Conservation (phyloP, 352 stramenopile genomes). For the Pythium dissimile region DNA sequence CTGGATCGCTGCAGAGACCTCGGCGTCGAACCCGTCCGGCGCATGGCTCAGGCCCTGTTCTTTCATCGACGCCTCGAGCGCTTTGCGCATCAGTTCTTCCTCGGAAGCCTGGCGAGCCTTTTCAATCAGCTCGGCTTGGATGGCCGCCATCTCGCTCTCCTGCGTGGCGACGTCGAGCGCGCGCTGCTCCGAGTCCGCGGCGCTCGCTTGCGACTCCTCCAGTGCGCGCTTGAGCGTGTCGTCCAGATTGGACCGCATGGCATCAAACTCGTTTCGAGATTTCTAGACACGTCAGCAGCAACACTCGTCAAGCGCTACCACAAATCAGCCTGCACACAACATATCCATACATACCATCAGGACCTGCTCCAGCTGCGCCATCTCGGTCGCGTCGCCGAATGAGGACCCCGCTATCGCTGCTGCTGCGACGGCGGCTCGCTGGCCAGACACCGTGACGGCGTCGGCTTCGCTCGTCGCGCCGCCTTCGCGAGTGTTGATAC, state of each 20-base stretch:
- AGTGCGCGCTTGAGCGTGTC: constrained; percentile 69
- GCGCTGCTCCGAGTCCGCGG: constrained; percentile 27
- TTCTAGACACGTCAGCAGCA: constrained; percentile 31
- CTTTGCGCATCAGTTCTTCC: constrained; percentile 67
- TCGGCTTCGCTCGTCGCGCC: constrained; percentile 18
- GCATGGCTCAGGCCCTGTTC: neutral
- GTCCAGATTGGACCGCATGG: constrained; percentile 72
- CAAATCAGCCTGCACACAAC: neutral
- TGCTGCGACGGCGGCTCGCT: constrained; percentile 2
- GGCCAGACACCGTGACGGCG: neutral
- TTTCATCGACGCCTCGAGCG: constrained; percentile 62
- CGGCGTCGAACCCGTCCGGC: constrained; percentile 38
- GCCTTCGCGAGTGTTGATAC: constrained; percentile 61
- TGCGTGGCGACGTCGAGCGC: constrained; percentile 51
- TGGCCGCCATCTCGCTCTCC: constrained; percentile 70
- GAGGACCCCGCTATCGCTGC: constrained; percentile 15
- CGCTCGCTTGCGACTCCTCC: constrained; percentile 33
- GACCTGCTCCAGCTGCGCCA: constrained; percentile 67
- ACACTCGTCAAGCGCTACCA: too few species aligned
- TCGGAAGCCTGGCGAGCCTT: constrained; percentile 70
- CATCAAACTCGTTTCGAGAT: constrained; percentile 72
- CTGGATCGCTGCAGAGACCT: constrained; percentile 66
- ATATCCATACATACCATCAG: constrained; percentile 38
- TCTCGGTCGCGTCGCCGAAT: constrained; percentile 54
- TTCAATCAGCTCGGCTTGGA: constrained; percentile 66